These are phyloP conservation scores for Cercis canadensis DNA, from an alignment of 306 rosid species.

Conservation along the genomic window DNA sequence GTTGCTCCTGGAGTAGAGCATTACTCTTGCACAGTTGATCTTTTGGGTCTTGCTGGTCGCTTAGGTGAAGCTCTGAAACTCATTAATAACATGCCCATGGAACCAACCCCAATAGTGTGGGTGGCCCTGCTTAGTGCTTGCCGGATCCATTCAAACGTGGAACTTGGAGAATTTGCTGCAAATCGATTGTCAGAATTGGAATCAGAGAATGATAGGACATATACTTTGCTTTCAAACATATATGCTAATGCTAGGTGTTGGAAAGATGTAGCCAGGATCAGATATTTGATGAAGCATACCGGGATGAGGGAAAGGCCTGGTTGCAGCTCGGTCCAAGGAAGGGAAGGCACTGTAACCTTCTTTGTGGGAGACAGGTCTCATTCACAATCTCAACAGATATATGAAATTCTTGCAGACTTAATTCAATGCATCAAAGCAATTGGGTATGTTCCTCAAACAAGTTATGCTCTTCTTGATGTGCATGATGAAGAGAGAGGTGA, in stretches of 20 bases:
- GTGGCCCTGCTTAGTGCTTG: slow-evolving; percentile 79
- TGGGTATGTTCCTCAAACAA: slow-evolving; percentile 81
- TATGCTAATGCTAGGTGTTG: slow-evolving; percentile 81
- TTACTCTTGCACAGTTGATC: slow-evolving; percentile 92
- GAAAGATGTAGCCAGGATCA: slow-evolving; percentile 82
- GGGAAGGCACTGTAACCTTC: slow-evolving; percentile 64
- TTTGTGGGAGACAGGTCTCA: slow-evolving; percentile 83
- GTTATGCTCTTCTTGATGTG: slow-evolving; percentile 88
- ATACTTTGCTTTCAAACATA: slow-evolving; percentile 83
- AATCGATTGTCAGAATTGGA: slow-evolving; percentile 53
- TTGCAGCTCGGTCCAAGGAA: slow-evolving; percentile 90
- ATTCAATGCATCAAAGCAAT: slow-evolving; percentile 71
- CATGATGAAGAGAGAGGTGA: slow-evolving; percentile 88
- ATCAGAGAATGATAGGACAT: slow-evolving; percentile 73
- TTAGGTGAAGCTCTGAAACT: slow-evolving; percentile 66
- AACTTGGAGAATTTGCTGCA: slow-evolving; percentile 82
- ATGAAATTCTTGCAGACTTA: slow-evolving; percentile 58
- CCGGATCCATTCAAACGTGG: slow-evolving; percentile 69
- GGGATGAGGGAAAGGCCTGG: slow-evolving; percentile 84
- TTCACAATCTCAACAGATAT: slow-evolving; percentile 62
- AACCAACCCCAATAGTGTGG: slow-evolving; percentile 79
- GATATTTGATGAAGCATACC: slow-evolving; percentile 68
- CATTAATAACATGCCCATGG: slow-evolving; percentile 70
- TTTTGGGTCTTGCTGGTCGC: slow-evolving; percentile 81
- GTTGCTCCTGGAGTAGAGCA: slow-evolving; percentile 77